phyloP scores from a whole-genome alignment of 2,329 filamentous ascomycete genomes.

The Dichotomopilus funicola region DNA sequence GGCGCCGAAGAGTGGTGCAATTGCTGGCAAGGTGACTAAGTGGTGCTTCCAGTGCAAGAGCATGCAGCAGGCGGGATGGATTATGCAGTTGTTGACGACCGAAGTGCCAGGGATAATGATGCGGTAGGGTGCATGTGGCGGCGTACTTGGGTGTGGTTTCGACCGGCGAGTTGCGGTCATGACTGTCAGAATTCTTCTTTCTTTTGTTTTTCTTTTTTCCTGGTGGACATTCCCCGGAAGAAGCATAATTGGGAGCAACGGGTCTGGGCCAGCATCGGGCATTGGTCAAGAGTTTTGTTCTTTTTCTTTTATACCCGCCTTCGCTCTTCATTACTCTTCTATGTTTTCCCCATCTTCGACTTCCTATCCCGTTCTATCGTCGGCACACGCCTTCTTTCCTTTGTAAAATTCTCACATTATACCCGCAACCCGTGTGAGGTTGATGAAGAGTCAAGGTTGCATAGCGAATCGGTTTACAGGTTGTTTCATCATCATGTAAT shows the following conservation, averaged over 20 bases:
- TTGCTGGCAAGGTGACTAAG: slow-evolving; percentile 52
- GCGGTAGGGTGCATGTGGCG: not conserved
- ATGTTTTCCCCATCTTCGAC: too few species aligned
- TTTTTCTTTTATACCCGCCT: not conserved
- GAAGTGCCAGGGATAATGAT: slow-evolving; percentile 24
- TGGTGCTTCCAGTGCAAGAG: slow-evolving; percentile 58
- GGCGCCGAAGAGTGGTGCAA: slow-evolving; percentile 45
- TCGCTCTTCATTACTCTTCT: too few species aligned
- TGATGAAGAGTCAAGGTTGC: too few species aligned
- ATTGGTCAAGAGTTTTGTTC: not conserved
- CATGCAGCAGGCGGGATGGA: slow-evolving; percentile 48
- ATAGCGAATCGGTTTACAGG: too few species aligned
- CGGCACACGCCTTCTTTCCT: too few species aligned
- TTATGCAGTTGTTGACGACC: slow-evolving; percentile 46
- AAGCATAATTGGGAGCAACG: not conserved
- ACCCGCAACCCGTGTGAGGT: too few species aligned
- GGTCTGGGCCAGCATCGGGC: too few species aligned
- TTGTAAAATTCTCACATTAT: too few species aligned
- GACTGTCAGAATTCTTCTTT: not conserved
- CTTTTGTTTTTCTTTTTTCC: not conserved
- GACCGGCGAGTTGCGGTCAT: too few species aligned
- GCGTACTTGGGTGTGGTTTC: not conserved
- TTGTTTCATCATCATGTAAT: too few species aligned
- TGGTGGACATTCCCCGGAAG: not conserved
- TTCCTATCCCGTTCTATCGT: too few species aligned